Percentiles rank a stretch among this genome's conserved stretches.
Evolutionary conservation across 2,329 filamentous ascomycete species (phyloP).

Genomic region (Colletotrichum neosansevieriae): DNA sequence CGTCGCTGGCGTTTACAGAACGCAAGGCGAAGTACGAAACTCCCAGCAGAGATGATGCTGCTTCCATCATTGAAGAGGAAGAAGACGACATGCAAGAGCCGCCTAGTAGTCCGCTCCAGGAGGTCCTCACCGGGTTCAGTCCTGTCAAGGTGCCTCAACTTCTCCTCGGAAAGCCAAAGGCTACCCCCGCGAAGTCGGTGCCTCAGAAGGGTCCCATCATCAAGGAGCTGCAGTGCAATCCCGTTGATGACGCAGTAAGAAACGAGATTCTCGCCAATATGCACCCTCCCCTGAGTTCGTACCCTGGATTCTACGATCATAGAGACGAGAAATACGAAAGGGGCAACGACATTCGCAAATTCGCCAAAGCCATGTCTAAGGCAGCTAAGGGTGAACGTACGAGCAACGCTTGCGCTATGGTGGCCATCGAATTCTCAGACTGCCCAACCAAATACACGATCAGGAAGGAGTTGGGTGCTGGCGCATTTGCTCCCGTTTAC

Average conservation of each 20-base stretch:
- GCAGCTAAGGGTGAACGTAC: constrained; percentile 71
- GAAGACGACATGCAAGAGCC: constrained; percentile 49
- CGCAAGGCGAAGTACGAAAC: constrained; percentile 41
- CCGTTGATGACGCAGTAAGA: constrained; percentile 82
- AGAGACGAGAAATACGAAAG: constrained; percentile 72
- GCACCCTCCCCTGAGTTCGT: constrained; percentile 79
- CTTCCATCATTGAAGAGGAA: constrained; percentile 47
- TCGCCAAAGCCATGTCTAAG: constrained; percentile 75
- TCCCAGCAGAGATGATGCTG: constrained; percentile 45
- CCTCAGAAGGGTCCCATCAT: constrained; percentile 78
- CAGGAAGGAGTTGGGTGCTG: constrained; percentile 88
- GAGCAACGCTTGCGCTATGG: constrained; percentile 67
- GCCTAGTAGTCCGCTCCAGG: constrained; percentile 82
- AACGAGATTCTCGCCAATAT: constrained; percentile 80
- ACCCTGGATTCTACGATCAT: constrained; percentile 84
- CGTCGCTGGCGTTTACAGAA: constrained; percentile 70
- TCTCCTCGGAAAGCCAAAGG: constrained; percentile 59
- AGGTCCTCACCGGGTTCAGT: constrained; percentile 67
- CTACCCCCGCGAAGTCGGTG: constrained; percentile 54
- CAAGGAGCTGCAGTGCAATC: constrained; percentile 87
- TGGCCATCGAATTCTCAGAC: constrained; percentile 76
- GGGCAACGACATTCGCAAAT: constrained; percentile 83
- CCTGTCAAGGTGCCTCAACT: constrained; percentile 65
- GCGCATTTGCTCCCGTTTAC: constrained; percentile 96
- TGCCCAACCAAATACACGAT: constrained; percentile 78